Percentiles rank a stretch among this genome's conserved stretches.
These are phyloP conservation scores for Gamarada debralockiae DNA, from an alignment of 495 filamentous ascomycete genomes.

Conservation along the genomic window DNA sequence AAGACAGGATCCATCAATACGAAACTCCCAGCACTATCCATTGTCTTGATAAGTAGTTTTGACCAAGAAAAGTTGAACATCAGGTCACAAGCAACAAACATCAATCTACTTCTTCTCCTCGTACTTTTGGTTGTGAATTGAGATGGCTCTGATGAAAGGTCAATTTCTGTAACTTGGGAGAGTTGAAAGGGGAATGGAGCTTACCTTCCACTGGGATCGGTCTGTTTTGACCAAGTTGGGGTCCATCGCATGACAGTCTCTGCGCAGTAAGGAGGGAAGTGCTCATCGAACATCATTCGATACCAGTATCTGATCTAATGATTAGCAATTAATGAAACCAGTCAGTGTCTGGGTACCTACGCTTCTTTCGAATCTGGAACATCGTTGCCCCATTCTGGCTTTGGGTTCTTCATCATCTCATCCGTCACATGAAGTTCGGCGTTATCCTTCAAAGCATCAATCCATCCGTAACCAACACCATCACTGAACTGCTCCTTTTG, in stretches of 20 bases:
- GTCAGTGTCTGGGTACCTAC: constrained; percentile 43
- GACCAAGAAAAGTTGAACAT: no score
- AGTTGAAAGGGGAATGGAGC: not conserved
- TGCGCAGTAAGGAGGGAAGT: constrained; percentile 89
- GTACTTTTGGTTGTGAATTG: constrained; percentile 68
- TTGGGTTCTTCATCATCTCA: constrained; percentile 96
- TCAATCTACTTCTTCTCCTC: constrained; percentile 32
- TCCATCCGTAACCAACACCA: constrained; percentile 98
- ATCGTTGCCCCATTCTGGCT: constrained; percentile 88
- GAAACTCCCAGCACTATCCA: constrained; percentile 18
- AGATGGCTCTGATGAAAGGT: constrained; percentile 54
- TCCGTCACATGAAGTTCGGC: constrained; percentile 86
- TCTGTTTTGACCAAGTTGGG: constrained; percentile 96
- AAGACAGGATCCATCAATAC: constrained; percentile 10
- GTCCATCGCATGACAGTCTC: constrained; percentile 94
- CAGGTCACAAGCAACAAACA: not conserved
- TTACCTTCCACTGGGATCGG: constrained; percentile 73
- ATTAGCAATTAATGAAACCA: constrained; percentile 6
- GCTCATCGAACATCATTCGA: constrained; percentile 95
- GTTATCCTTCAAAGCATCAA: constrained; percentile 91
- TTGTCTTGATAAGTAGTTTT: constrained; percentile 1
- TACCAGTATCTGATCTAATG: constrained; percentile 79
- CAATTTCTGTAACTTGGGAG: not conserved
- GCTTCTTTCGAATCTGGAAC: constrained; percentile 96
- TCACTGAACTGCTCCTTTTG: constrained; percentile 99